phyloP scores from a whole-genome alignment of 2,329 filamentous ascomycete species.

The Intubia oerlemansii region DNA sequence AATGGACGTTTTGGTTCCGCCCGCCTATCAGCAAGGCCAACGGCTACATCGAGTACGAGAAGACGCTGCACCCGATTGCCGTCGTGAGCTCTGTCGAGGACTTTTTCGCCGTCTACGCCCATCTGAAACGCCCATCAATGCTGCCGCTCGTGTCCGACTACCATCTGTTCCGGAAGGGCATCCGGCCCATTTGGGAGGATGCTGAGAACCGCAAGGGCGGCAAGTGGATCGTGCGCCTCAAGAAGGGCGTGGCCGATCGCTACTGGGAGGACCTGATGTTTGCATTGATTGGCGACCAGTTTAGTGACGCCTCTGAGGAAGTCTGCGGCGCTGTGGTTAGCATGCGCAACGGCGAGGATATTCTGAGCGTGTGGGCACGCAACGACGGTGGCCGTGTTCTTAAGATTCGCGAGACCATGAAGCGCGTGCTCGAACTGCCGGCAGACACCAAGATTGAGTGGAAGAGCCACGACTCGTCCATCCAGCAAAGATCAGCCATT shows the following conservation, averaged over 20 bases:
- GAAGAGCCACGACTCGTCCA: conserved; percentile 92
- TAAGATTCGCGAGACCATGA: conserved; percentile 92
- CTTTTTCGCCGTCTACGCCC: conserved; percentile 75
- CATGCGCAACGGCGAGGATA: conserved; percentile 87
- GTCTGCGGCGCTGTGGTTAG: conserved; percentile 90
- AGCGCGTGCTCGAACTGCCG: conserved; percentile 69
- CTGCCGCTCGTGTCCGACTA: conserved; percentile 91
- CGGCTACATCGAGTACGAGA: conserved; percentile 75
- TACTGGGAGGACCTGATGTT: conserved; percentile 93
- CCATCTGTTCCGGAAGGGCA: conserved; percentile 91
- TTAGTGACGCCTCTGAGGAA: conserved; percentile 78
- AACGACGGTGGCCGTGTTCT: conserved; percentile 84
- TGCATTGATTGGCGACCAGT: conserved; percentile 83
- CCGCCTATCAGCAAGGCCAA: conserved; percentile 93
- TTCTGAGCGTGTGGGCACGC: conserved; percentile 93
- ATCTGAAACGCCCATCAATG: conserved; percentile 72
- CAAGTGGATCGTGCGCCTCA: conserved; percentile 92
- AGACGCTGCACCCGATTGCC: conserved; percentile 77
- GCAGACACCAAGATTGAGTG: conserved; percentile 79
- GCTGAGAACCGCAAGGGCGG: conserved; percentile 90
- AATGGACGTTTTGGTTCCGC: conserved; percentile 94
- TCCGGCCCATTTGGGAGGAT: conserved; percentile 96
- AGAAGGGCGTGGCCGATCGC: conserved; percentile 90
- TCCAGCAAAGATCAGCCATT: conserved; percentile 74
- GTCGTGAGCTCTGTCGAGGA: conserved; percentile 66